Conservation (phyloP, 164 flowering plant genomes). For the Liriodendron chinense region DNA sequence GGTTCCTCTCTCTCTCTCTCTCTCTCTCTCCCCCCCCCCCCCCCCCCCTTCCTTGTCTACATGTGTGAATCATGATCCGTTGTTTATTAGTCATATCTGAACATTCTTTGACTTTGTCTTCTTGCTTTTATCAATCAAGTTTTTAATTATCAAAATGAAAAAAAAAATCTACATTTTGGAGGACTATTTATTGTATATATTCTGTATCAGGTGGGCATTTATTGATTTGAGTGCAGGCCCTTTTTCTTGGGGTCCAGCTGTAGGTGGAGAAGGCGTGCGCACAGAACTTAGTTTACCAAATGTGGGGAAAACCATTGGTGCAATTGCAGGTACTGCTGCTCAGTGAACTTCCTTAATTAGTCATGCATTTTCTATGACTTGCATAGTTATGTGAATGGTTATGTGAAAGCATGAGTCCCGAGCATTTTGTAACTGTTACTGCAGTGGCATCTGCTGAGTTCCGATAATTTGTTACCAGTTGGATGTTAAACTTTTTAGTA, state of each 20-base stretch:
- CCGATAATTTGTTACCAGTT: neutral
- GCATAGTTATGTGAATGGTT: neutral
- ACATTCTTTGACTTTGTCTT: neutral
- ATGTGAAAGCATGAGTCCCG: neutral
- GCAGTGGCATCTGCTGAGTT: neutral
- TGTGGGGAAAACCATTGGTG: constrained; percentile 85
- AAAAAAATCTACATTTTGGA: neutral
- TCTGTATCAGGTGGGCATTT: constrained; percentile 80
- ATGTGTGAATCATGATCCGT: neutral
- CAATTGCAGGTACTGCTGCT: constrained; percentile 62
- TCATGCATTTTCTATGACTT: neutral
- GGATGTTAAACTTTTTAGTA: too few species aligned
- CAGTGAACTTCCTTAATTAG: neutral
- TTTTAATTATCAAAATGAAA: neutral
- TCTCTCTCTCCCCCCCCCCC: too few species aligned
- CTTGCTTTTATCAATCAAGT: neutral
- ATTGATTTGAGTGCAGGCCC: constrained; percentile 97
- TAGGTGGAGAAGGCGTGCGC: constrained; percentile 99
- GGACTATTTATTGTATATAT: constrained; percentile 4
- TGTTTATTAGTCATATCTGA: neutral
- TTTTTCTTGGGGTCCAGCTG: constrained; percentile 98
- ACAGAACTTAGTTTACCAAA: constrained; percentile 86
- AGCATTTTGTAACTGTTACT: neutral
- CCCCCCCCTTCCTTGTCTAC: too few species aligned
- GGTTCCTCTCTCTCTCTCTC: constrained; percentile 29